Base-by-base conservation (phyloP, 345 rosid genomes). In the Ceriops decandra region DNA sequence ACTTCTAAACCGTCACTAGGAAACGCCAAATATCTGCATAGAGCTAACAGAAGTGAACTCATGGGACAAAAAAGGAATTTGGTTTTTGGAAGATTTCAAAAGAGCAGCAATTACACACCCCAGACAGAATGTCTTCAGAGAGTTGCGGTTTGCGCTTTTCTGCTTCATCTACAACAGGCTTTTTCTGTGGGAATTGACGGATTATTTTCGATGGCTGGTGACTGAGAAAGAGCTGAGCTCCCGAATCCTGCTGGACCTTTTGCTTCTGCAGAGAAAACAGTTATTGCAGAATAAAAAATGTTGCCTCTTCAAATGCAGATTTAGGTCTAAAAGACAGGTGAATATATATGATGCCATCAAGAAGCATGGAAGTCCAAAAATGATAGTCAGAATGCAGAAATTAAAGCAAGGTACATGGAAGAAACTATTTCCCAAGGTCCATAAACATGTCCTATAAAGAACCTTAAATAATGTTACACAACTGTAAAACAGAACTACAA, bases 161-260 rank as follows among this genome's bases (percentile, higher is more conserved):
- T 32, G 79, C 51, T 68, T 79, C 79, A 31, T 79, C 78, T 21
- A 69, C 78, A 24, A 95, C 83, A 32, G 97, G 86, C 72, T 79
- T 81, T 77, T 75, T 91, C 85, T 89, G 97, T 16, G 79, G 81
- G 69, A 91, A 88, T 56, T 85, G 83, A 21, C 90, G 95, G 72
- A 86, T 63, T 51, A 73, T 72, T 78, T 83, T 87, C 2, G 76
- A 60, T 36, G 46, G 57, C 57, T 33, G 87, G 27, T 79, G 84
- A 49, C 27, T 60, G 35, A 53, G 76, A 17, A 82, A 66, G 47
- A 67, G 65, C 72, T 81, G 82, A 4, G 76, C 60, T 52, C 68
- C 83, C 0, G 88, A 76, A 36, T 79, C 92, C 62, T 80, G 72
- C 65, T 71, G 84, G 65, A 76, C 76, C 79, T 87, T 87, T 59